Base-by-base conservation (phyloP, 768 basidiomycete genomes). In the Fomitopsis pulvina region DNA sequence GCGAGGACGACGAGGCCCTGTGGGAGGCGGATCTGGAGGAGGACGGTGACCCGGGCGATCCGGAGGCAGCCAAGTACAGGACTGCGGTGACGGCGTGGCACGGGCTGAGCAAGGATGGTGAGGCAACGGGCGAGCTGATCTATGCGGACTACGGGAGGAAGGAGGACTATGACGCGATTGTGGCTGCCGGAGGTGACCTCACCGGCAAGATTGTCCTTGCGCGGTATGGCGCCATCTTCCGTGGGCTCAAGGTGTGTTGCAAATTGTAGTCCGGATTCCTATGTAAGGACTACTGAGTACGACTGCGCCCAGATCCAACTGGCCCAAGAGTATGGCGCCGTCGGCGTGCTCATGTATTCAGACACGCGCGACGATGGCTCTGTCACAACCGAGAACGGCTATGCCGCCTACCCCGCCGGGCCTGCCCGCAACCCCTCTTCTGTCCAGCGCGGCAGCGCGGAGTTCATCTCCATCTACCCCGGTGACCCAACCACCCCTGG, bases 371-470 rank as follows among this genome's bases (percentile, higher is more conserved):
- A 94, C 62, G 90, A 95, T 58, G 92, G 92, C 7, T 75, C 69
- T 48, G 84, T 91, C 16, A 88, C 83, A 1, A 75, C 75, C 12
- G 75, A 77, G 55, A 91, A 92, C 52, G 92, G 88, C 10, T 92
- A 84, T 61, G 66, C 75, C 20, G 71, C 83, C 12, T 87, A 92
- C 63, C 94, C 94, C 4, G 72, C 78, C 11, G 93, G 95, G 2
- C 93, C 93, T 25, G 94, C 93, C 38, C 79, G 92, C 45, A 89
- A 92, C 64, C 87, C 87, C 0, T 77, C 80, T 4, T 79, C 86
- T 22, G 83, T 97, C n/a, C 83, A 97, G 65, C 80, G 93, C 42
- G 93, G 93, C 27, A 87, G 83, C 34, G 91, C 91, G 2, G 82
- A 85, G 61, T 84, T 74, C 64, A 60, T 85, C 26, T 75, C 72